Base-by-base conservation (phyloP, 805 yeast genomes). In the Metschnikowia arizonensis region DNA sequence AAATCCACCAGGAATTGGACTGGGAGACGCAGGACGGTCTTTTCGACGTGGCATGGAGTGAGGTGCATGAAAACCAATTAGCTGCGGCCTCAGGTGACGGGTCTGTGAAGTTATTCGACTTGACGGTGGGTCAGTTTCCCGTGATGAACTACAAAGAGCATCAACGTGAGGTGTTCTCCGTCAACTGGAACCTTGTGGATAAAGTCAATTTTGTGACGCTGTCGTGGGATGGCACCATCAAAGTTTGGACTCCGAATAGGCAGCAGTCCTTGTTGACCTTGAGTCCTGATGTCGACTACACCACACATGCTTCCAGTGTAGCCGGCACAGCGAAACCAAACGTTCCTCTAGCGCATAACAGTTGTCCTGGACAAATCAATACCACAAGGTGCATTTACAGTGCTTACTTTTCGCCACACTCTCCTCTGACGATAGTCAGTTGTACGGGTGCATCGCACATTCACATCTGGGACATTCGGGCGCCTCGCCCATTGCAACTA, bases 21-120 rank as follows among this genome's bases (percentile, higher is more conserved):
- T 91, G 87, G 69, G 88, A 88, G 49, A 91, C 98, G 0, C 97
- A 91, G 63, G 99, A 91, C 65, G 96, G 97, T 5, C 69, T 90
- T 14, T 89, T 87, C 57, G 95, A 87, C 57, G 67, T 85, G 1
- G 79, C 91, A 0, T 91, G 98, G 98, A 85, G 90, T 46, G 99
- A 91, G 62, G 44, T 73, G 5, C 91, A 91, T 63, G 97, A 89
- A 49, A 89, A 88, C 63, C 98, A 90, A 56, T 76, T 86, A 1
- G 76, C 79, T 3, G 81, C 79, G 0, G 91, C 95, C 15, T 81
- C 85, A 50, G 99, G 99, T 1, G 99, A 91, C 65, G 98, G 98
- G 0, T 72, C 88, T 0, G 68, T 91, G 29, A 84, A 89, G 51
- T 63, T 91, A 42, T 91, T 89, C 59, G 99, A 91, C 64, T 73